Base-by-base conservation (phyloP, 1,284 basidiomycete genomes). In the Sporisorium iseilematis-ciliati region DNA sequence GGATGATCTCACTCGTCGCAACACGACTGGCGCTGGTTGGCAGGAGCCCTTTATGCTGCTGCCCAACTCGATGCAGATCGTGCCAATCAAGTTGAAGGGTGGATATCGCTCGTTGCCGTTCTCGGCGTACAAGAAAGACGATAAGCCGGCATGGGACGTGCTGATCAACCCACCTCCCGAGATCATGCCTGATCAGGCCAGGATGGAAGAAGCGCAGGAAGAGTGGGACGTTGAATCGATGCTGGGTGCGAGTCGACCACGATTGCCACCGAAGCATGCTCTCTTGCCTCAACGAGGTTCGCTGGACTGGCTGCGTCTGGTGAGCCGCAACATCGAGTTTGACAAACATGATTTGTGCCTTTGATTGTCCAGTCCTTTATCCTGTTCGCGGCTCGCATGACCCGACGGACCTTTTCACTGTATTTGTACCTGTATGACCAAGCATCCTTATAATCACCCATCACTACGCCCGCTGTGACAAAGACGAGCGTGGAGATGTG, bases 171-270 rank as follows among this genome's bases (percentile, higher is more conserved):
- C 70, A 5, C 61, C 70, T 4, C 11, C 45, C 10, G 57, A 65
- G 21, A 49, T 67, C 7, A 43, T 60, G 59, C 57, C 52, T 0
- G 49, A 64, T 26, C 38, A 49, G 21, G 52, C 49, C 6, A 31
- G 45, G 21, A 48, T 56, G 60, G 46, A 6, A 11, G 57, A 64
- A 18, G 65, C 57, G n/a, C 60, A 73, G 31, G 65, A 73, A 7
- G 65, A 67, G 26, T 73, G 70, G 65, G 70, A 73, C 21, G 65
- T 73, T 42, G 70, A 73, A 38, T 60, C 65, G 25, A 64, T 67
- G 57, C 49, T 73, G 10, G 64, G 70, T 4, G 54, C 61, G 14
- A 55, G 45, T 45, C 60, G 42, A 40, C 70, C 70, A 18, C 52
- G 65, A 31, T 49, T 62, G 2, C 57, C 68, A 10, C 46, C 54